A percentile compares a stretch with the other conserved stretches of the same genome.
Conservation (phyloP, 2,329 filamentous ascomycete genomes). For the Huntiella bhutanensis region DNA sequence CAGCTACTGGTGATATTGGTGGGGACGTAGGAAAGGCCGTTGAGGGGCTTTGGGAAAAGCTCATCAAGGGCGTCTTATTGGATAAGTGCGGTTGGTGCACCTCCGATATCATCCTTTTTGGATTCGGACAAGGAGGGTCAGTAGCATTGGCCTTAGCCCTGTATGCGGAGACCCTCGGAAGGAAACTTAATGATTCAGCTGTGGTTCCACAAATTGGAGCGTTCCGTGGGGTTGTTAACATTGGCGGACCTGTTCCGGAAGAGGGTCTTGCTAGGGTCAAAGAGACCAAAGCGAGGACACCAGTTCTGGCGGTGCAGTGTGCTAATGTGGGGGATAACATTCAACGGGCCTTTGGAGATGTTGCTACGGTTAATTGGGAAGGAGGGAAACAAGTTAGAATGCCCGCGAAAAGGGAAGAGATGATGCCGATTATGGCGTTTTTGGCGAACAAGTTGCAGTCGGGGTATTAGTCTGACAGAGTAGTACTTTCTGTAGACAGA, state of each 20-base stretch:
- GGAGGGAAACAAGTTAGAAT: conserved; percentile 52
- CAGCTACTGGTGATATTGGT: conserved; percentile 33
- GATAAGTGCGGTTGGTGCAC: conserved; percentile 38
- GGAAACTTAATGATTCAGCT: not conserved
- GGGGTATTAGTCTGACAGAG: not conserved
- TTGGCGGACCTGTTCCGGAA: conserved; percentile 40
- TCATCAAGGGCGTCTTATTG: conserved; percentile 34
- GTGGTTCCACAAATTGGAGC: conserved; percentile 8
- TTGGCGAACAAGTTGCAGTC: conserved; percentile 41
- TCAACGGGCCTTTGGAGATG: conserved; percentile 45
- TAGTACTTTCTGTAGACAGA: too few relatives aligned
- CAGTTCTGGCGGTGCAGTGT: conserved; percentile 35
- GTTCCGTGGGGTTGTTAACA: conserved; percentile 41
- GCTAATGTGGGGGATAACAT: conserved; percentile 32
- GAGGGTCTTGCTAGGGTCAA: conserved; percentile 13
- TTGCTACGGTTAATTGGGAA: conserved; percentile 50
- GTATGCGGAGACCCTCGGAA: conserved; percentile 15
- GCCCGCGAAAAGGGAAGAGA: conserved; percentile 69
- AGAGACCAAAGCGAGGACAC: conserved; percentile 39
- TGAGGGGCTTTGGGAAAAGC: conserved; percentile 25
- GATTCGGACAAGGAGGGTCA: conserved; percentile 49
- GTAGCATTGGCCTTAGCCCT: conserved; percentile 35
- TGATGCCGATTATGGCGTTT: conserved; percentile 77
- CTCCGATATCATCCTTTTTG: conserved; percentile 43
- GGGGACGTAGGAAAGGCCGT: conserved; percentile 39